Conservation (phyloP, 148 eudicot species). For the Rhododendron simsii region DNA sequence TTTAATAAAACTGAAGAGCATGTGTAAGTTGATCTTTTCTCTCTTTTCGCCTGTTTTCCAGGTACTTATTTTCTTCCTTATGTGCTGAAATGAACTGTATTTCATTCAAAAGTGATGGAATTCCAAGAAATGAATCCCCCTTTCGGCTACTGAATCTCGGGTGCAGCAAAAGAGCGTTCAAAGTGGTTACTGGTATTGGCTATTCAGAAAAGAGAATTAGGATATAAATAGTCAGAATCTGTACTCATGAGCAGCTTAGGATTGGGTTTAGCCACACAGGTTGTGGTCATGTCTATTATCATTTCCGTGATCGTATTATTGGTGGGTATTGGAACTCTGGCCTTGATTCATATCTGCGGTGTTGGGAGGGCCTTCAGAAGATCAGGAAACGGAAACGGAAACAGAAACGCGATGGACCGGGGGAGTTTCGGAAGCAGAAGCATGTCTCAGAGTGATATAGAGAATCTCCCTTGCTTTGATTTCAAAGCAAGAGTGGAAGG, state of each 20-base stretch:
- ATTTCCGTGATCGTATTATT: conserved; percentile 29
- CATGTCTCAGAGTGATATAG: conserved; percentile 26
- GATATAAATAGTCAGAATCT: neutral
- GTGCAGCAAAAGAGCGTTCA: neutral
- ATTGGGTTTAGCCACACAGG: conserved; percentile 20
- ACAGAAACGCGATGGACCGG: conserved; percentile 10
- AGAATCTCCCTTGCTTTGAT: conserved; percentile 59
- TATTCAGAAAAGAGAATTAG: neutral
- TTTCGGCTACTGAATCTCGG: neutral
- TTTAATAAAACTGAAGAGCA: neutral
- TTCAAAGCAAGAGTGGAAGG: conserved; percentile 30
- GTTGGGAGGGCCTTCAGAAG: conserved; percentile 24
- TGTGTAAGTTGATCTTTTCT: neutral
- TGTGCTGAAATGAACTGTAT: neutral
- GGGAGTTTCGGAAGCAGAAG: conserved; percentile 29
- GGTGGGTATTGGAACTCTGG: conserved; percentile 25
- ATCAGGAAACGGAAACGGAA: neutral
- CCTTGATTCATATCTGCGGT: conserved; percentile 27
- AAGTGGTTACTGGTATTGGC: neutral
- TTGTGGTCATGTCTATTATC: conserved; percentile 25
- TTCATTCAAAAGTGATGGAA: neutral
- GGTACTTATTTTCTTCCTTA: neutral
- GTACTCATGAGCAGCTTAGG: conserved; percentile 10
- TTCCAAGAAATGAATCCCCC: neutral
- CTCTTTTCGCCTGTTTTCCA: neutral